Conservation (phyloP, 228 moss, liverwort and hornwort genomes). For the Sphagnum fallax region DNA sequence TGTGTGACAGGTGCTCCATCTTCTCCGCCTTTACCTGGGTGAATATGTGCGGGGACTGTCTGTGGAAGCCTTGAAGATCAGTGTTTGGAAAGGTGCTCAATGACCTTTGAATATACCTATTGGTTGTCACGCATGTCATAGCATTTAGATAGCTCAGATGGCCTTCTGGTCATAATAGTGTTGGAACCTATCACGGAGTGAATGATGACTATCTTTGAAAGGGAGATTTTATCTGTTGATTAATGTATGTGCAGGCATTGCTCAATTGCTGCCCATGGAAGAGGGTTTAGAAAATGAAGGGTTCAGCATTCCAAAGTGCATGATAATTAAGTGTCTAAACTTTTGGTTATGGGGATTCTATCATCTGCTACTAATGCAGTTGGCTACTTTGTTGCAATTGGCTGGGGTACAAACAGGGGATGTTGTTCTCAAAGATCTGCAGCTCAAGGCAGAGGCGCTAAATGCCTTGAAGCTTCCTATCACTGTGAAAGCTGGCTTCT, state of each 20-base stretch:
- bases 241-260: too few species aligned
- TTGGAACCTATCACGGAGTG: background rate
- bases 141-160: background rate
- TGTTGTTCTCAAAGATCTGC: conserved; percentile 95
- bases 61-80: conserved; percentile 92
- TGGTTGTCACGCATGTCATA: background rate
- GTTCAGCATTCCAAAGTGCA: too few species aligned
- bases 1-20: conserved; percentile 67
- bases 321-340: too few species aligned
- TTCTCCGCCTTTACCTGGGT: conserved; percentile 91
- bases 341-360: too few species aligned
- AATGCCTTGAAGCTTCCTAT: conserved; percentile 92
- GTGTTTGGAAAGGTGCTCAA: conserved; percentile 93
- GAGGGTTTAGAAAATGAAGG: too few species aligned
- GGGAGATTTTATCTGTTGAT: too few species aligned
- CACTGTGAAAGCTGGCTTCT: conserved; percentile 91
- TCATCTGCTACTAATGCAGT: too few species aligned
- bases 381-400: too few species aligned
- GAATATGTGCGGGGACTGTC: conserved; percentile 98
- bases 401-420: conserved; percentile 45
- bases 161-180: background rate
- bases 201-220: background rate
- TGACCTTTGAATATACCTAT: background rate
- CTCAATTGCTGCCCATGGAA: too few species aligned
- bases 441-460: conserved; percentile 95